phyloP scores from a whole-genome alignment of 1,139 yeast species.

The Barnettozyma hawaiiensis region DNA sequence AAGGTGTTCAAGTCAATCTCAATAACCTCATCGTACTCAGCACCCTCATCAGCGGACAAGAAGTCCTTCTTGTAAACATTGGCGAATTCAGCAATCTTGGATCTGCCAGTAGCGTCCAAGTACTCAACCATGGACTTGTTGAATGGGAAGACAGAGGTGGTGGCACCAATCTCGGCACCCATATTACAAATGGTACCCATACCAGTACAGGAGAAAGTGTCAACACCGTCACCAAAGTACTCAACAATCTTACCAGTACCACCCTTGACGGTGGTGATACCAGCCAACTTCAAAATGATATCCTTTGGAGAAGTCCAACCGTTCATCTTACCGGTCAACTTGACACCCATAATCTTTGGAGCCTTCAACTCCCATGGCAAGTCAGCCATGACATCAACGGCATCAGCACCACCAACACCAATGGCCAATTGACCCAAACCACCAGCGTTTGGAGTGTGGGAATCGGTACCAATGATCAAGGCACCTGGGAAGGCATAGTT shows the following conservation, averaged over 20 bases:
- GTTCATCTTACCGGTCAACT: slow-evolving; percentile 88
- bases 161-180: slow-evolving; percentile 99
- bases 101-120: slow-evolving; percentile 84
- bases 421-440: slow-evolving; percentile 98
- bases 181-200: slow-evolving; percentile 99
- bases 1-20: slow-evolving; percentile 92
- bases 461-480: slow-evolving; percentile 94
- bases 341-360: slow-evolving; percentile 95
- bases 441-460: slow-evolving; percentile 99
- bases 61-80: slow-evolving; percentile 65
- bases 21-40: slow-evolving; percentile 92
- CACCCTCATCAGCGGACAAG: slow-evolving; percentile 88
- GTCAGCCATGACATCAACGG: slow-evolving; percentile 95
- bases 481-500: slow-evolving; percentile 99
- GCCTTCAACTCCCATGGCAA: slow-evolving; percentile 98
- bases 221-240: slow-evolving; percentile 96
- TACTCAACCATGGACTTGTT: slow-evolving; percentile 86
- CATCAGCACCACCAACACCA: slow-evolving; percentile 99
- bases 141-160: slow-evolving; percentile 97
- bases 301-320: slow-evolving; percentile 99
- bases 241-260: slow-evolving; percentile 98
- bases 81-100: slow-evolving; percentile 79
- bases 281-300: slow-evolving; percentile 91
- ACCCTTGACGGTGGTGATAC: slow-evolving; percentile 96
- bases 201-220: slow-evolving; percentile 96